Conservation (phyloP, 192 early-diverging fungal species). For the Lobosporangium transversale region DNA sequence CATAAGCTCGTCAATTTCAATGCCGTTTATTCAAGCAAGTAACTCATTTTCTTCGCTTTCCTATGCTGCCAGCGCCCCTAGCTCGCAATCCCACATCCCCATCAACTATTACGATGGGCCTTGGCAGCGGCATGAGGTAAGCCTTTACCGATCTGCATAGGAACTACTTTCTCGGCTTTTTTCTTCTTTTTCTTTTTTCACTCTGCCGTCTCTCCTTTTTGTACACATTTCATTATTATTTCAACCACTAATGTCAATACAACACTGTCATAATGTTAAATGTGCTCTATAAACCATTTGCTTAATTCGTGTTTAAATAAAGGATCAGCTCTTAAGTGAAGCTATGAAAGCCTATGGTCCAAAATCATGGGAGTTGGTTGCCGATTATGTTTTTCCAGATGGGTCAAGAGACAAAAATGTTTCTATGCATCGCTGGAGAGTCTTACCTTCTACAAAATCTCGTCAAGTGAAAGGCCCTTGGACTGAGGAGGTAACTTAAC, state of each 20-base stretch:
- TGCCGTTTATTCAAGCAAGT: slow-evolving; percentile 14
- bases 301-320: not conserved
- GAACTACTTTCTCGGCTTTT: no score
- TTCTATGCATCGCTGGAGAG: slow-evolving; percentile 43
- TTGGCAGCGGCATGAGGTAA: slow-evolving; percentile 48
- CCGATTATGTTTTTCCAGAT: slow-evolving; percentile 40
- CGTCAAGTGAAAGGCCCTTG: slow-evolving; percentile 52
- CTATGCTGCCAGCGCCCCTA: not conserved
- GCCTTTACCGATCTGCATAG: no score
- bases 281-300: not conserved
- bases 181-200: no score
- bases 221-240: no score
- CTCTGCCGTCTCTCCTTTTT: no score
- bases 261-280: not conserved
- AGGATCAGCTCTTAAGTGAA: slow-evolving; percentile 36
- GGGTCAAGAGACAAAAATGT: slow-evolving; percentile 38
- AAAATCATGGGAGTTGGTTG: slow-evolving; percentile 39
- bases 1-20: slow-evolving; percentile 11
- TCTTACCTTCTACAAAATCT: slow-evolving; percentile 14
- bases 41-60: not conserved
- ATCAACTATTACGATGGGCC: slow-evolving; percentile 21
- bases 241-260: not conserved
- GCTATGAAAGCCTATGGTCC: slow-evolving; percentile 28
- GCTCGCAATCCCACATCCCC: not conserved
- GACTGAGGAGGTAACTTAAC: slow-evolving; percentile 44